These are phyloP conservation scores for Piper betle DNA, from an alignment of 164 flowering plant genomes.

Conservation along the genomic window DNA sequence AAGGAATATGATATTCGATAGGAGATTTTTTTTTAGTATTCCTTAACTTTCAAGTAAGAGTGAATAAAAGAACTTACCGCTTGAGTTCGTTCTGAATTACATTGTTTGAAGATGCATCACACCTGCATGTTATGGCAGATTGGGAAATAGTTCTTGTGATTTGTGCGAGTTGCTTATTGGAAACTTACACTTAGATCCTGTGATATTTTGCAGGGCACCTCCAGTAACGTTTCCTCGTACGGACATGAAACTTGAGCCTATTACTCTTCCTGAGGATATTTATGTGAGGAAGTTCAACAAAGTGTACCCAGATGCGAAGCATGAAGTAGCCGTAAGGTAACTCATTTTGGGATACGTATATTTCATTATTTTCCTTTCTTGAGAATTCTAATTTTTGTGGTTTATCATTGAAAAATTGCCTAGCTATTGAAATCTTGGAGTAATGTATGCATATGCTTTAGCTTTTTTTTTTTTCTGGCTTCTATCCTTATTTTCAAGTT, in stretches of 20 bases:
- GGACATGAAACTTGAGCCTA: constrained; percentile 39
- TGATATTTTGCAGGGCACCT: constrained; percentile 40
- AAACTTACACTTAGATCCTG: background rate
- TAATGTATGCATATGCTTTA: background rate
- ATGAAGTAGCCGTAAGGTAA: constrained; percentile 75
- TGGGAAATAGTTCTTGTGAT: background rate
- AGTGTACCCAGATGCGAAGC: constrained; percentile 56
- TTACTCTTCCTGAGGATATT: constrained; percentile 71
- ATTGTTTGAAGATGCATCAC: no score
- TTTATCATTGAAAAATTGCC: background rate
- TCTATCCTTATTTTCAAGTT: no score
- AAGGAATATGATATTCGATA: no score
- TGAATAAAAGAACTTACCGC: no score
- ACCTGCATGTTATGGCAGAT: background rate
- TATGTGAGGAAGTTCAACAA: constrained; percentile 55
- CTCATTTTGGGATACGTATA: background rate
- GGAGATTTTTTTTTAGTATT: background rate
- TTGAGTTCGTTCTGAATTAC: no score
- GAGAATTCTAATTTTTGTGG: background rate
- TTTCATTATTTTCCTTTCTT: background rate
- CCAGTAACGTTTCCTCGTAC: constrained; percentile 72
- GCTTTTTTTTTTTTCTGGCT: no score
- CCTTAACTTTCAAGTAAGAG: no score
- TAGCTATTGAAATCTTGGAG: background rate
- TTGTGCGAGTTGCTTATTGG: background rate